phyloP scores from a whole-genome alignment of 352 stramenopile genomes.

The Phytophthora sp. region DNA sequence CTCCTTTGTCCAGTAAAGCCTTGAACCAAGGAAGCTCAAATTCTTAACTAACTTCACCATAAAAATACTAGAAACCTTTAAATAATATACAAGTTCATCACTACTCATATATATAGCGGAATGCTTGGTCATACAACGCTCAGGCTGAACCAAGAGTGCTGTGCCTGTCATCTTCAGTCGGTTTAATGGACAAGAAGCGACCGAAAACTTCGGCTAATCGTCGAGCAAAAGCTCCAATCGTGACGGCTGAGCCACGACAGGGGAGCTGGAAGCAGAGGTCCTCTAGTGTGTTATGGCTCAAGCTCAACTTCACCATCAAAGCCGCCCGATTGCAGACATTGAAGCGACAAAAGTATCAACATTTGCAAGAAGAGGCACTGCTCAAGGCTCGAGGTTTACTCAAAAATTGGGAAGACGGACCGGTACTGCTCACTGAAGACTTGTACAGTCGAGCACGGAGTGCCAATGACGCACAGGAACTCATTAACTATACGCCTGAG shows the following conservation, averaged over 20 bases:
- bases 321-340: conserved; percentile 59
- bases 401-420: conserved; percentile 70
- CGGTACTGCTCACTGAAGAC: conserved; percentile 65
- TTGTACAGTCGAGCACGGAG: conserved; percentile 55
- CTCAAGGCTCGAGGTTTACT: conserved; percentile 64
- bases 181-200: conserved; percentile 15
- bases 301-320: conserved; percentile 82
- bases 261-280: conserved; percentile 39
- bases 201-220: conserved; percentile 24
- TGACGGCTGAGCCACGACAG: conserved; percentile 10
- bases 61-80: neutral
- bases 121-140: too few relatives aligned
- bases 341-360: conserved; percentile 78
- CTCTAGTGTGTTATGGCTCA: conserved; percentile 65
- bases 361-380: conserved; percentile 72
- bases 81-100: conserved; percentile 28
- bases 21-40: neutral
- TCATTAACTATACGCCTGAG: conserved; percentile 76
- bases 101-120: conserved; percentile 30
- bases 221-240: neutral
- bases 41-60: conserved; percentile 1
- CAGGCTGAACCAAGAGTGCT: too few relatives aligned
- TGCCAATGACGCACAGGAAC: conserved; percentile 54
- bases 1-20: conserved; percentile 38
- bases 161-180: too few relatives aligned